Evolutionary conservation across 257 asterid genomes (phyloP).

Genomic region (Haberlea rhodopensis): DNA sequence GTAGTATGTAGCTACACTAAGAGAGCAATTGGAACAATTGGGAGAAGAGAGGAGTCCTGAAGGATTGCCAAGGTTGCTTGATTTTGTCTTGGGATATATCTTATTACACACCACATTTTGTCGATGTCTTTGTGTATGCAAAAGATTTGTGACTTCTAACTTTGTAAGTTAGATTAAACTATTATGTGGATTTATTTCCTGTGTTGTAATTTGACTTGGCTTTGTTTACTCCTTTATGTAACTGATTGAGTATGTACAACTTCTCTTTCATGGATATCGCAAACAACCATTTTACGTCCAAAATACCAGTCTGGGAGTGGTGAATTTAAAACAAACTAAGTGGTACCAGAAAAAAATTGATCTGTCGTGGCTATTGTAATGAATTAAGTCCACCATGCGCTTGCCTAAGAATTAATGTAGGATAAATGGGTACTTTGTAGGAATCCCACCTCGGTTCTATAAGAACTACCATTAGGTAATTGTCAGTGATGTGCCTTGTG

Average conservation of each 20-base stretch:
- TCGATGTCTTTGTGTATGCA: background rate
- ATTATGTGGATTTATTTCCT: background rate
- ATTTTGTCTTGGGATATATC: slow-evolving; percentile 16
- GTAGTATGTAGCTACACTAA: slow-evolving; percentile 81
- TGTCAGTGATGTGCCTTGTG: background rate
- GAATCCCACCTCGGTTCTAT: background rate
- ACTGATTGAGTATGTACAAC: slow-evolving; percentile 9
- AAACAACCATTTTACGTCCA: too few species aligned
- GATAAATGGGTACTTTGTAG: background rate
- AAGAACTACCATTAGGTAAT: background rate
- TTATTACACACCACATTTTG: background rate
- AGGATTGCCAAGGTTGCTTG: slow-evolving; percentile 73
- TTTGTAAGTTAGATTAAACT: background rate
- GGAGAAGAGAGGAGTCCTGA: slow-evolving; percentile 73
- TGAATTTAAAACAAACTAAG: slow-evolving; percentile 7
- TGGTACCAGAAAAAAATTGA: background rate
- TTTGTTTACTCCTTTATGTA: background rate
- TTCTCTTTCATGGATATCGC: slow-evolving; percentile 7
- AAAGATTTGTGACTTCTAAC: background rate
- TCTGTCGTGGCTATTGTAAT: background rate
- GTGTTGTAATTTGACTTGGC: background rate
- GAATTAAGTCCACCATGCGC: background rate
- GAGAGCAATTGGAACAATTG: slow-evolving; percentile 89
- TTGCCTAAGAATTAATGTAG: background rate
- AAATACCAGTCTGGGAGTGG: too few species aligned